A percentile compares a stretch with the other conserved stretches of the same genome.
Conservation (phyloP, 2,329 filamentous ascomycete genomes). For the Fusarium drepaniforme region DNA sequence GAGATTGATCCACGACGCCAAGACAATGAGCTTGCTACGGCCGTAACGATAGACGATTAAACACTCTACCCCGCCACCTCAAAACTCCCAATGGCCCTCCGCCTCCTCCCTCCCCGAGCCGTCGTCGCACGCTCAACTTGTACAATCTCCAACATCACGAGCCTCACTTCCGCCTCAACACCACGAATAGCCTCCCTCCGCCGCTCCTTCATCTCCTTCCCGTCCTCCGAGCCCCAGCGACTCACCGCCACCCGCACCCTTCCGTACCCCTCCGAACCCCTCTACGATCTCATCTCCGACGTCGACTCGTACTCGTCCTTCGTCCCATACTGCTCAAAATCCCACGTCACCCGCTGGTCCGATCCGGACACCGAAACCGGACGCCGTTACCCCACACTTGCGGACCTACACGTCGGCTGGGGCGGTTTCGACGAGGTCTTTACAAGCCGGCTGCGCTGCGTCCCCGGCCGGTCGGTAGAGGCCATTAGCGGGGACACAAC, state of each 20-base stretch:
- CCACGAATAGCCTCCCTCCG: slow-evolving; percentile 38
- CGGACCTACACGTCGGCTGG: slow-evolving; percentile 87
- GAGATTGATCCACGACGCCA: neutral
- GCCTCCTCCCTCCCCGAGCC: slow-evolving; percentile 19
- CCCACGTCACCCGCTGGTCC: slow-evolving; percentile 82
- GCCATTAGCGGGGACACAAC: slow-evolving; percentile 74
- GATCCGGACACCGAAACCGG: slow-evolving; percentile 59
- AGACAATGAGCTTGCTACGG: slow-evolving; percentile 8
- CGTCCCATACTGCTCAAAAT: slow-evolving; percentile 89
- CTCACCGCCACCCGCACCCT: slow-evolving; percentile 82
- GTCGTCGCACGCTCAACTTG: slow-evolving; percentile 26
- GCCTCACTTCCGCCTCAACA: slow-evolving; percentile 32
- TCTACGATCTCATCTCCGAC: slow-evolving; percentile 91
- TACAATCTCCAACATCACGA: slow-evolving; percentile 29
- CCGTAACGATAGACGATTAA: neutral
- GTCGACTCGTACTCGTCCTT: slow-evolving; percentile 87
- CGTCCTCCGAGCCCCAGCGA: slow-evolving; percentile 62
- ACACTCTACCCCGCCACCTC: neutral
- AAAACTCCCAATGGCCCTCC: slow-evolving; percentile 33
- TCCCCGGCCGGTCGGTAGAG: slow-evolving; percentile 79
- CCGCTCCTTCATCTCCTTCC: slow-evolving; percentile 56
- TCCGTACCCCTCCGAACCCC: slow-evolving; percentile 75
- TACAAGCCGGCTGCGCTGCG: slow-evolving; percentile 82
- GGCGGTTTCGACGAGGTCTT: slow-evolving; percentile 87
- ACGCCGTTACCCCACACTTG: slow-evolving; percentile 76